A percentile compares a stretch with the other conserved stretches of the same genome.
Conservation (phyloP, 306 rosid genomes). For the Notholithocarpus densiflorus region DNA sequence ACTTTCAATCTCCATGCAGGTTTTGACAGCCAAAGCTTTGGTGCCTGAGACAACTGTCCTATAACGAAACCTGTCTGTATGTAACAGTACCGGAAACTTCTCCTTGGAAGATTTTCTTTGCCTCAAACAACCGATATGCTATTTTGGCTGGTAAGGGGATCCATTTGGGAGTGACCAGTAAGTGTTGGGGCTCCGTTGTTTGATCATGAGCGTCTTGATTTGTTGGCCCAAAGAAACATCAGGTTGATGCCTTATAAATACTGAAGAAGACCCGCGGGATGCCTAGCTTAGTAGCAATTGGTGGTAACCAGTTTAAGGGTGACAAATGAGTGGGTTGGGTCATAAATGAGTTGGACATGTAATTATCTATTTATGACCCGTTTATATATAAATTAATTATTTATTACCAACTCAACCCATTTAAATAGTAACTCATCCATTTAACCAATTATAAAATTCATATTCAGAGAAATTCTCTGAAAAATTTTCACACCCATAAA, state of each 20-base stretch:
- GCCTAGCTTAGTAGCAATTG: background rate
- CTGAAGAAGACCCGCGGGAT: conserved; percentile 32
- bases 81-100: background rate
- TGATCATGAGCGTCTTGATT: background rate
- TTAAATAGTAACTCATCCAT: too few species aligned
- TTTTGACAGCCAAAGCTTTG: conserved; percentile 1
- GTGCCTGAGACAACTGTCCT: background rate
- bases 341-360: too few species aligned
- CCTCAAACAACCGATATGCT: background rate
- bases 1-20: conserved; percentile 10
- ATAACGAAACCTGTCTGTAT: background rate
- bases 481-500: too few species aligned
- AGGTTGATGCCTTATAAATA: background rate
- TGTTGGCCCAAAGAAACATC: background rate
- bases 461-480: too few species aligned
- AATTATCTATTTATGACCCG: too few species aligned
- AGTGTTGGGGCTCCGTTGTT: background rate
- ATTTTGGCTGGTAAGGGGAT: conserved; percentile 13
- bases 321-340: too few species aligned
- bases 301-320: conserved; percentile 19
- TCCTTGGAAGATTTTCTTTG: background rate
- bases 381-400: too few species aligned
- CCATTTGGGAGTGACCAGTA: conserved; percentile 18
- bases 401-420: too few species aligned
- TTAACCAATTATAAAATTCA: too few species aligned